Base-by-base conservation (phyloP, 352 stramenopile species). In the Phytophthora foliorum region DNA sequence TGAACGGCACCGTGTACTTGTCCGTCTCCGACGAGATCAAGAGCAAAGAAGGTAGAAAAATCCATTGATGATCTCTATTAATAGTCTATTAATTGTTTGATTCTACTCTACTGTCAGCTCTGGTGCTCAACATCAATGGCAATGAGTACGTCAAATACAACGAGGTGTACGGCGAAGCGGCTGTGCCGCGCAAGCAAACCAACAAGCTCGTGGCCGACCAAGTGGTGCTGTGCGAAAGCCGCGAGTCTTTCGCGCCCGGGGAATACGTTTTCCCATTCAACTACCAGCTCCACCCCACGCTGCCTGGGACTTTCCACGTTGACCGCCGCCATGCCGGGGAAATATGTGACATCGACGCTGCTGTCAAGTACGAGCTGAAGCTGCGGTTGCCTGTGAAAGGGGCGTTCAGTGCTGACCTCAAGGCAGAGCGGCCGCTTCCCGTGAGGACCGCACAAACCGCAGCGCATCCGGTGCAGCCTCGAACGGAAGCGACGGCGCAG, bases 181-280 rank as follows among this genome's bases (percentile, higher is more conserved):
- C 17, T 1, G 16, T 74, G 10, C 66, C 58, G 9, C 59, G 24
- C 52, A 69, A 60, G 22, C 66, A 69, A 22, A 36, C 4, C 17
- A 64, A 69, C 45, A 46, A 45, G 46, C 36, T 69, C 8, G 25
- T 74, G 36, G 19, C 34, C 24, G 59, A 74, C 41, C 60, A 84
- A 66, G 75, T 90, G 31, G 62, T 85, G 42, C 56, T 78, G 16
- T 82, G 59, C 8, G 67, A 74, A 10, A 49, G 88, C 13, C 82
- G 77, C 10, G 69, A 84, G 32, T 59, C 74, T 10, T 89, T 88
- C 36, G 56, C 74, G 10, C 69, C 82, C 0, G 85, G 85, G 11
- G 65, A 78, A 29, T 67, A 75, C 59, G 60, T 72, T 16, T 78
- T 75, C 38, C 59, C 65, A 5, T 74, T 78, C 59, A 63, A 64